Percentiles rank a stretch among this genome's conserved stretches.
Evolutionary conservation across 1,284 basidiomycete species (phyloP).

Genomic region (Heterobasidion irregulare): DNA sequence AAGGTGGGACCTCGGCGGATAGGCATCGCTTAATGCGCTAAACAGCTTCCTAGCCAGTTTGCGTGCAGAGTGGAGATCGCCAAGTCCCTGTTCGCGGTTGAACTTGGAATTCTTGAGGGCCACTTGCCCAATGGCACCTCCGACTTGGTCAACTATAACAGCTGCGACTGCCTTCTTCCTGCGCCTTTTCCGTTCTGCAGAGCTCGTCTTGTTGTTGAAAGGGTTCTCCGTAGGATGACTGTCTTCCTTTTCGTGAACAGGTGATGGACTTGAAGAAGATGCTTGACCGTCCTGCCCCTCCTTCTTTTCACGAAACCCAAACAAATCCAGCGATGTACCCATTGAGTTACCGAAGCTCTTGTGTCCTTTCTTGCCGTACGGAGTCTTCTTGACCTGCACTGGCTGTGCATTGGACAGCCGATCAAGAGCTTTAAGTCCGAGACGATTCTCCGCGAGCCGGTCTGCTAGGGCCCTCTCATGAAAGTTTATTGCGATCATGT

Average conservation of each 20-base stretch:
- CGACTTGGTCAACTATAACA: conserved; percentile 65
- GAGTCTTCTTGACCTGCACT: conserved; percentile 19
- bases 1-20: conserved; percentile 50
- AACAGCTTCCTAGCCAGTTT: conserved; percentile 72
- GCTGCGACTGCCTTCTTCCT: conserved; percentile 47
- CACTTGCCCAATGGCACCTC: conserved; percentile 63
- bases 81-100: conserved; percentile 45
- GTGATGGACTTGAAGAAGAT: conserved; percentile 2
- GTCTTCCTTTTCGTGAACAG: conserved; percentile 8
- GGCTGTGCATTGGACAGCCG: conserved; percentile 57
- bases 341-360: conserved; percentile 18
- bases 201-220: conserved; percentile 11
- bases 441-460: conserved; percentile 58
- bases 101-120: conserved; percentile 61
- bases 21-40: conserved; percentile 51
- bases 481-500: conserved; percentile 72
- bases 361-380: conserved; percentile 27
- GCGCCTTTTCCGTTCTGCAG: conserved; percentile 30
- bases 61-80: conserved; percentile 60
- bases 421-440: conserved; percentile 63
- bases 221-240: conserved; percentile 4
- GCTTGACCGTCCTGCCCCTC: not conserved
- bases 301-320: conserved; percentile 8
- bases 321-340: conserved; percentile 22
- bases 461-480: conserved; percentile 69